Conservation (phyloP, 257 asterid genomes). For the Datura wrightii region DNA sequence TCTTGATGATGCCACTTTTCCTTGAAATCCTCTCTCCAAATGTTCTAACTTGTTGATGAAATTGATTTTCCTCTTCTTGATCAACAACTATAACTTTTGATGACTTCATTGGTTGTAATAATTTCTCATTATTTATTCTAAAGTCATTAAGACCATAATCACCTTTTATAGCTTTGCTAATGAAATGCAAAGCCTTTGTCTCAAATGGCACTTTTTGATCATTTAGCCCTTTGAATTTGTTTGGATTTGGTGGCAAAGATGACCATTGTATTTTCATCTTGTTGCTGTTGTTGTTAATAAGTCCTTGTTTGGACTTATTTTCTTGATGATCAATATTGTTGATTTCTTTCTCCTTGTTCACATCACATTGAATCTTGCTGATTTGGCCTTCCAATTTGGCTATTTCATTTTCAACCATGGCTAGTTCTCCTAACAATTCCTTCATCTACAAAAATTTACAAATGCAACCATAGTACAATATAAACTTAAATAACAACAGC, state of each 20-base stretch:
- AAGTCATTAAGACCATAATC: slow-evolving; percentile 67
- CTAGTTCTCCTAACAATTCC: slow-evolving; percentile 67
- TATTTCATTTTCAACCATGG: slow-evolving; percentile 80
- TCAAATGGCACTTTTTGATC: slow-evolving; percentile 57
- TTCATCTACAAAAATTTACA: slow-evolving; percentile 56
- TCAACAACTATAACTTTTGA: slow-evolving; percentile 34
- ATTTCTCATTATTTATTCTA: slow-evolving; percentile 43
- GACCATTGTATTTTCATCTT: slow-evolving; percentile 37
- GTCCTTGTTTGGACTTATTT: slow-evolving; percentile 31
- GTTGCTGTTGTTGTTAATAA: neutral
- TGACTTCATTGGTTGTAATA: slow-evolving; percentile 31
- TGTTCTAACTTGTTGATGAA: slow-evolving; percentile 44
- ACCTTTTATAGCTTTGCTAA: slow-evolving; percentile 86
- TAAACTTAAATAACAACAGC: no score
- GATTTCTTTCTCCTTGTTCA: slow-evolving; percentile 49
- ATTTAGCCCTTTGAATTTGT: slow-evolving; percentile 10
- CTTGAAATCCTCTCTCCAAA: slow-evolving; percentile 49
- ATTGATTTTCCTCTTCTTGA: slow-evolving; percentile 45
- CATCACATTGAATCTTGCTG: slow-evolving; percentile 59
- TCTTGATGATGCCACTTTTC: slow-evolving; percentile 50
- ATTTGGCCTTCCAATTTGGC: slow-evolving; percentile 68
- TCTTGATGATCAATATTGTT: slow-evolving; percentile 39
- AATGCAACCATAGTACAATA: neutral
- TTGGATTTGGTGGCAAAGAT: slow-evolving; percentile 51
- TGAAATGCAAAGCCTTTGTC: slow-evolving; percentile 77